phyloP scores from a whole-genome alignment of 2,329 filamentous ascomycete genomes.

The Stagonosporopsis chrysanthemi region DNA sequence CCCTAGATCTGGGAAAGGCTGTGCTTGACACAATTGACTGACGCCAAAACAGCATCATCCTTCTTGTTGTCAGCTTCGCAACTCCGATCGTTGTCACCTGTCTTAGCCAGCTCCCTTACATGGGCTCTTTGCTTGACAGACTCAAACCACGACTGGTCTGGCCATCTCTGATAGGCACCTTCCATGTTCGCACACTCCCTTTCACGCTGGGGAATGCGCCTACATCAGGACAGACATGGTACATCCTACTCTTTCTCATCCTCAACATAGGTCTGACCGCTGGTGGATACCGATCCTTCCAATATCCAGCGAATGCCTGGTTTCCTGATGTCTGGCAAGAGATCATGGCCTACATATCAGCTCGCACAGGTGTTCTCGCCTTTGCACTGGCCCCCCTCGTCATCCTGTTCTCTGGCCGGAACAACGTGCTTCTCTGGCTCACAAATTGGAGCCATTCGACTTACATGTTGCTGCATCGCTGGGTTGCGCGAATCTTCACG shows the following conservation, averaged over 20 bases:
- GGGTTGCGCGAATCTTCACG: slow-evolving; percentile 32
- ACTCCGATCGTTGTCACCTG: slow-evolving; percentile 28
- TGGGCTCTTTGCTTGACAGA: slow-evolving; percentile 18
- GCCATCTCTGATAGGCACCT: slow-evolving; percentile 24
- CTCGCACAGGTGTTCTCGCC: slow-evolving; percentile 42
- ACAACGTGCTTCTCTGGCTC: slow-evolving; percentile 50
- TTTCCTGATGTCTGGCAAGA: slow-evolving; percentile 27
- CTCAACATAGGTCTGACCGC: slow-evolving; percentile 29
- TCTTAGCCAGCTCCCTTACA: slow-evolving; percentile 23
- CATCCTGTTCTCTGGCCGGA: slow-evolving; percentile 48
- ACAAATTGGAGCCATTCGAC: slow-evolving; percentile 51
- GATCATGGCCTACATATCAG: slow-evolving; percentile 38
- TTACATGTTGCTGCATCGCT: slow-evolving; percentile 49
- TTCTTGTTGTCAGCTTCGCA: slow-evolving; percentile 29
- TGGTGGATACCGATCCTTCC: slow-evolving; percentile 46
- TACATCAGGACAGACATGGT: slow-evolving; percentile 56
- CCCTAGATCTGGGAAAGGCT: background rate
- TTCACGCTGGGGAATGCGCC: slow-evolving; percentile 46
- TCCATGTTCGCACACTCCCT: slow-evolving; percentile 27
- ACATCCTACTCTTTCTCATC: slow-evolving; percentile 46
- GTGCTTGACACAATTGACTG: background rate
- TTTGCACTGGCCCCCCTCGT: slow-evolving; percentile 42
- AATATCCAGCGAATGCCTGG: slow-evolving; percentile 49
- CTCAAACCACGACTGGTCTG: slow-evolving; percentile 27
- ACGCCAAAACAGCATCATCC: slow-evolving; percentile 19